Percentiles rank a stretch among this genome's conserved stretches.
phyloP scores from a whole-genome alignment of 257 asterid genomes.

The Primulina tabacum region DNA sequence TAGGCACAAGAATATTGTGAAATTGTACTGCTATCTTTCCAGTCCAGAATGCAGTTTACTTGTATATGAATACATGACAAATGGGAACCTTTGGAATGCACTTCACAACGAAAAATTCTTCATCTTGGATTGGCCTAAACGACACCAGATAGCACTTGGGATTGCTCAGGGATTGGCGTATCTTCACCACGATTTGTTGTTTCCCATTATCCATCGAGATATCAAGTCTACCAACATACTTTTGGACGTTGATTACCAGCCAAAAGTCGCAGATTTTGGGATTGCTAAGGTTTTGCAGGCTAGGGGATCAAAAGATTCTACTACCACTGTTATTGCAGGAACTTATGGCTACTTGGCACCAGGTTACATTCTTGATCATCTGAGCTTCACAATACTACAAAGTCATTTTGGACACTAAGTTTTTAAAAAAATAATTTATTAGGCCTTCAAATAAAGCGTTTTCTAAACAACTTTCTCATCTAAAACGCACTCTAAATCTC shows the following conservation, averaged over 20 bases:
- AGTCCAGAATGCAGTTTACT: conserved; percentile 62
- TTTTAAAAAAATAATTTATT: too few relatives aligned
- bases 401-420: not conserved
- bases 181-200: conserved; percentile 78
- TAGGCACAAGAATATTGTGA: conserved; percentile 93
- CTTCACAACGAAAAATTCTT: conserved; percentile 51
- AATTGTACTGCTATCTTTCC: conserved; percentile 72
- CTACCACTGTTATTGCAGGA: conserved; percentile 71
- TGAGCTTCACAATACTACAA: not conserved
- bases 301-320: conserved; percentile 66
- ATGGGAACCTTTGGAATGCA: conserved; percentile 89
- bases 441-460: not conserved
- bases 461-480: not conserved
- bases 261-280: conserved; percentile 93
- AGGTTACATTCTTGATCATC: conserved; percentile 39
- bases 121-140: conserved; percentile 68
- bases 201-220: conserved; percentile 79
- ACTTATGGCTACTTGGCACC: conserved; percentile 97
- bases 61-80: conserved; percentile 83
- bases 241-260: conserved; percentile 63
- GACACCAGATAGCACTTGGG: conserved; percentile 79
- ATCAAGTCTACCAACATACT: conserved; percentile 82
- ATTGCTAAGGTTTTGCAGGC: conserved; percentile 86
- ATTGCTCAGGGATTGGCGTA: conserved; percentile 88
- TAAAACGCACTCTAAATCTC: conserved; percentile 1